phyloP scores from a whole-genome alignment of 2,329 filamentous ascomycete genomes.

The Ustulina deusta region DNA sequence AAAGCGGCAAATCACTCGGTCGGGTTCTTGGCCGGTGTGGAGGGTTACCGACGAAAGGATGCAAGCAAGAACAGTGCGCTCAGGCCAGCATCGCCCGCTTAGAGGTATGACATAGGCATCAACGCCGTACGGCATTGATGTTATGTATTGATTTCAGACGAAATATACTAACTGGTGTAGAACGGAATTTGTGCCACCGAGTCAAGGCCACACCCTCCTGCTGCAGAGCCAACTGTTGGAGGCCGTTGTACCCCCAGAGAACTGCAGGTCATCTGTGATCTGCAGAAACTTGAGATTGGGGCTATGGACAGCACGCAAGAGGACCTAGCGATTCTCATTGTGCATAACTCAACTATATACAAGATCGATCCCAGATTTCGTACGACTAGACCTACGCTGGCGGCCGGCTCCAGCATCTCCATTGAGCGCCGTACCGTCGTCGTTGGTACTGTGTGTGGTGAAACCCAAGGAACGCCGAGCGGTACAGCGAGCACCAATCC shows the following conservation, averaged over 20 bases:
- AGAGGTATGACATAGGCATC: conserved; percentile 5
- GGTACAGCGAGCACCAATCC: not conserved
- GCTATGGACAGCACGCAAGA: not conserved
- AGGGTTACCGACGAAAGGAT: not conserved
- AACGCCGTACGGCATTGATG: not conserved
- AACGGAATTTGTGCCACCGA: not conserved
- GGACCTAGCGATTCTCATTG: not conserved
- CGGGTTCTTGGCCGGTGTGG: not conserved
- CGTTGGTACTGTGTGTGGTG: not conserved
- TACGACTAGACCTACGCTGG: not conserved
- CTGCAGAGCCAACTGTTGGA: not conserved
- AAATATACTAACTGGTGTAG: conserved; percentile 5
- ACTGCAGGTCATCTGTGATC: not conserved
- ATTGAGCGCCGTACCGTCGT: not conserved
- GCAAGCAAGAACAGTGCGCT: not conserved
- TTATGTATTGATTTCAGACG: not conserved
- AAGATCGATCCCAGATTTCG: not conserved
- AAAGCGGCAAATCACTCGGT: conserved; percentile 5
- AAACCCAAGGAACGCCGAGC: not conserved
- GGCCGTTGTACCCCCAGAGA: not conserved
- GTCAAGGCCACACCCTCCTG: not conserved
- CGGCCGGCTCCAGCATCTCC: too few species aligned
- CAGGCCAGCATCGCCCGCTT: not conserved
- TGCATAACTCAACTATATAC: not conserved
- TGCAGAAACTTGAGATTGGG: not conserved